phyloP scores from a whole-genome alignment of 805 yeast genomes.

The Ogataea nakhonphanomensis region DNA sequence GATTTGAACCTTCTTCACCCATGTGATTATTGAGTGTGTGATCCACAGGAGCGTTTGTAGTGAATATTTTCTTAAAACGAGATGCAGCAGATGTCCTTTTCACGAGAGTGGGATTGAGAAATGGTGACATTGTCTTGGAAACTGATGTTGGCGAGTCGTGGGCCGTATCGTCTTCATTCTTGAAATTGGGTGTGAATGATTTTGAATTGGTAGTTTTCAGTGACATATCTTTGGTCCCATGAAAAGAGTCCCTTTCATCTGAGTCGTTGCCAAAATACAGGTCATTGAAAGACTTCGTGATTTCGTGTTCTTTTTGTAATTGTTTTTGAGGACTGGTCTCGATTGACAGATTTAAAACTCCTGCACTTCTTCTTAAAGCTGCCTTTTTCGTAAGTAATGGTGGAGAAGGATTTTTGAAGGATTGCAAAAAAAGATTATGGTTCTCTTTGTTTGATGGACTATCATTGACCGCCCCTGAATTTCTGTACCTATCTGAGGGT shows the following conservation, averaged over 20 bases:
- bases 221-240: too few species aligned
- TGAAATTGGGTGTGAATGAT: too few species aligned
- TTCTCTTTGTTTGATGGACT: conserved; percentile 15
- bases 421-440: conserved; percentile 1
- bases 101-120: conserved; percentile 21
- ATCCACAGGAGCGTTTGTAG: conserved; percentile 3
- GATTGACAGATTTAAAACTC: conserved; percentile 46
- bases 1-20: conserved; percentile 11
- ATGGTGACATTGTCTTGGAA: conserved; percentile 24
- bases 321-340: conserved; percentile 33
- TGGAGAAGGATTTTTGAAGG: conserved; percentile 10
- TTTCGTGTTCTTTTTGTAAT: conserved; percentile 20
- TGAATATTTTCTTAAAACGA: conserved; percentile 23
- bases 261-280: conserved; percentile 26
- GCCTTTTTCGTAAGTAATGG: conserved; percentile 25
- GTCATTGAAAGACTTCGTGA: conserved; percentile 35
- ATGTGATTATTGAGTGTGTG: conserved; percentile 7
- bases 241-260: too few species aligned
- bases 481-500: conserved; percentile 16
- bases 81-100: conserved; percentile 23
- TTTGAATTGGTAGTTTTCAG: too few species aligned
- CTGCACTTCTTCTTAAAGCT: conserved; percentile 48
- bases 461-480: not conserved
- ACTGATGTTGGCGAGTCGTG: conserved; percentile 14
- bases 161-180: too few species aligned